Conservation (phyloP, 768 basidiomycete species). For the Tulasnella calospora region DNA sequence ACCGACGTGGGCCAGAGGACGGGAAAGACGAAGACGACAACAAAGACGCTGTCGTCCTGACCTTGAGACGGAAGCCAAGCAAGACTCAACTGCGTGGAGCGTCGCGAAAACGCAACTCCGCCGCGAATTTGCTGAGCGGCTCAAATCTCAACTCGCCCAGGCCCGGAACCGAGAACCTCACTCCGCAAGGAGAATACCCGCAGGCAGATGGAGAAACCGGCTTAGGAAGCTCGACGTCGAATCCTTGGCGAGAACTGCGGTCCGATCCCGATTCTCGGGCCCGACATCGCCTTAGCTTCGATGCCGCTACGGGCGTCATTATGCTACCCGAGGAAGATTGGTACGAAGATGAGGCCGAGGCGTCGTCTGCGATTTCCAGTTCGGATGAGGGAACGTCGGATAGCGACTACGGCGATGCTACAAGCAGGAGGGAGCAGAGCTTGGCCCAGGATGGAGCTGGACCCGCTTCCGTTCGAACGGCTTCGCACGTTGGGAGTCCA, state of each 20-base stretch:
- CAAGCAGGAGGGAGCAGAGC: neutral
- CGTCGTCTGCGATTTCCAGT: constrained; percentile 42
- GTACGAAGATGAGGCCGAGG: constrained; percentile 46
- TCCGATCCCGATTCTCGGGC: constrained; percentile 38
- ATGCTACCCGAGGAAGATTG: constrained; percentile 73
- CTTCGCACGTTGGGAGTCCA: constrained; percentile 37
- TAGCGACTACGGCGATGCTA: constrained; percentile 8
- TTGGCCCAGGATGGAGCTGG: constrained; percentile 3
- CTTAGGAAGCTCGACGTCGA: constrained; percentile 10
- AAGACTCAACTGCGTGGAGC: constrained; percentile 53
- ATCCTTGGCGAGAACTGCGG: constrained; percentile 35
- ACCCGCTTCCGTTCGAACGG: constrained; percentile 32
- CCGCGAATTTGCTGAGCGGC: neutral
- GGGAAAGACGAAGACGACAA: constrained; percentile 20
- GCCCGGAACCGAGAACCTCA: neutral
- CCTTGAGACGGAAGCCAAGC: constrained; percentile 56
- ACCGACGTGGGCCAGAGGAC: constrained; percentile 31
- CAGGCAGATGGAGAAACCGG: neutral
- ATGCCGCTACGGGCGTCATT: constrained; percentile 82
- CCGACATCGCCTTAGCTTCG: constrained; percentile 69
- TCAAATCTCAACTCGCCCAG: neutral
- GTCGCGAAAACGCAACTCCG: constrained; percentile 13
- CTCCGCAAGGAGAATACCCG: neutral
- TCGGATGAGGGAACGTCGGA: constrained; percentile 28
- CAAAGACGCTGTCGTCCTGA: constrained; percentile 67